phyloP scores from a whole-genome alignment of 192 early-diverging fungal genomes.

The Umbelopsis sp. region DNA sequence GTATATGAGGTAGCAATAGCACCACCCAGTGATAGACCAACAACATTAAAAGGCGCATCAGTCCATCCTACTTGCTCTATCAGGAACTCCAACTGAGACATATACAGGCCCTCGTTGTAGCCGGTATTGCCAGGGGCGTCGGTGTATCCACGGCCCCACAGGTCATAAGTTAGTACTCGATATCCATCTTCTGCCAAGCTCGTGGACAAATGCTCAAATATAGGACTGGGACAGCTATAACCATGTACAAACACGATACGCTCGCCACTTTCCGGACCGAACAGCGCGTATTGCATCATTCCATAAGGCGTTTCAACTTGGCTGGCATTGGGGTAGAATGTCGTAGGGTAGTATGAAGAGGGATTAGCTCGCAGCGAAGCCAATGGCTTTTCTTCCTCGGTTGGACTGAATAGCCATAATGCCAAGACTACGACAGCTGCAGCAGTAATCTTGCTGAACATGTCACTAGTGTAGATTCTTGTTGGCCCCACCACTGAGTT shows the following conservation, averaged over 20 bases:
- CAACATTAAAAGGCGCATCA: constrained; percentile 25
- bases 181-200: constrained; percentile 40
- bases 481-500: no score
- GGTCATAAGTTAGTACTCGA: constrained; percentile 48
- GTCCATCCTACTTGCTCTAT: constrained; percentile 52
- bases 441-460: constrained; percentile 12
- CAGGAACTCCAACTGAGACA: constrained; percentile 44
- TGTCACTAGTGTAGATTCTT: not conserved
- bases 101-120: constrained; percentile 44
- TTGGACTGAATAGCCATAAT: not conserved
- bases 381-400: constrained; percentile 17
- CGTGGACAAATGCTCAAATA: constrained; percentile 18
- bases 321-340: constrained; percentile 34
- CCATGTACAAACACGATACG: constrained; percentile 53
- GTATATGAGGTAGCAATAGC: constrained; percentile 51
- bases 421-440: not conserved
- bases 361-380: constrained; percentile 39
- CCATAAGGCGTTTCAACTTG: constrained; percentile 41
- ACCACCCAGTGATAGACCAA: constrained; percentile 52
- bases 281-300: constrained; percentile 45
- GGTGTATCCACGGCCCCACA: constrained; percentile 55
- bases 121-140: constrained; percentile 36
- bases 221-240: constrained; percentile 25
- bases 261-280: constrained; percentile 43
- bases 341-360: constrained; percentile 34